Percentiles rank a stretch among this genome's conserved stretches.
Conservation (phyloP, 2,329 filamentous ascomycete species). For the Ampelomyces quisqualis region DNA sequence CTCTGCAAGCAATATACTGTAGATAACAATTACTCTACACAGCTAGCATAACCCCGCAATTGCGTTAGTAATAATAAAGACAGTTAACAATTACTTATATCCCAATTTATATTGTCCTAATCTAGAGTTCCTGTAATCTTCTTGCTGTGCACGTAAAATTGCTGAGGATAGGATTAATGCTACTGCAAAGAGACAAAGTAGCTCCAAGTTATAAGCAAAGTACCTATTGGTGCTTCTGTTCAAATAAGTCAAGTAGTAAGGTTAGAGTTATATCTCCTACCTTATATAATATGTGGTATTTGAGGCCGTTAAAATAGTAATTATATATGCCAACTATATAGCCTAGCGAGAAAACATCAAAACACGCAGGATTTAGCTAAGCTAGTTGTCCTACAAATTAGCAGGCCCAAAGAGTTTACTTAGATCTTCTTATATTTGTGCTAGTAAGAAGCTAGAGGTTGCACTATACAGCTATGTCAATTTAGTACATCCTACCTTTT, state of each 20-base stretch:
- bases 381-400: slow-evolving; percentile 2
- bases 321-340: neutral
- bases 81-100: slow-evolving; percentile 4
- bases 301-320: neutral
- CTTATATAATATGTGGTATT: slow-evolving; percentile 1
- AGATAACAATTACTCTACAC: slow-evolving; percentile 3
- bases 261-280: slow-evolving; percentile 2
- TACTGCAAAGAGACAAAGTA: slow-evolving; percentile 6
- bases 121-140: slow-evolving; percentile 1
- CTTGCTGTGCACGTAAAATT: slow-evolving; percentile 2
- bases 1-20: slow-evolving; percentile 2
- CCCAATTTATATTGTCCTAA: slow-evolving; percentile 1
- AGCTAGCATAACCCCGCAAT: slow-evolving; percentile 3
- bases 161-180: slow-evolving; percentile 4
- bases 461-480: slow-evolving; percentile 7
- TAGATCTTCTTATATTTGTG: neutral
- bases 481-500: slow-evolving; percentile 5
- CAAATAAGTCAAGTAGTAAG: neutral
- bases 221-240: slow-evolving; percentile 1
- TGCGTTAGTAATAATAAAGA: slow-evolving; percentile 3
- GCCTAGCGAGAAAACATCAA: slow-evolving; percentile 2
- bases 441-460: slow-evolving; percentile 7
- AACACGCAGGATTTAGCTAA: neutral
- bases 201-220: slow-evolving; percentile 3
- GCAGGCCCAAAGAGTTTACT: slow-evolving; percentile 1